Base-by-base conservation (phyloP, 768 basidiomycete species). In the Tulasnella sp. region DNA sequence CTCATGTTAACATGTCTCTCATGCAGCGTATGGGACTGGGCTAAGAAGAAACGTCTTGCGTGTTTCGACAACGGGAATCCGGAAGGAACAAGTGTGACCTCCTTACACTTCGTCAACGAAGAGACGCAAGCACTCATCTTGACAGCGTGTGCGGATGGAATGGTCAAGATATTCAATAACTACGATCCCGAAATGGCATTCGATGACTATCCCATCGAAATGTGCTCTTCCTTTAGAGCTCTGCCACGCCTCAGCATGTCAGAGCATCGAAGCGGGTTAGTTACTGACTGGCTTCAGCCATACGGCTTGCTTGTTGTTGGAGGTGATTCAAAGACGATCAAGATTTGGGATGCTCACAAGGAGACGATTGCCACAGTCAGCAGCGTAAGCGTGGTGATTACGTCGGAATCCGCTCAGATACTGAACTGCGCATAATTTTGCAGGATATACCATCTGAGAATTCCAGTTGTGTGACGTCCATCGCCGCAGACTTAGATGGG, bases 291-390 rank as follows among this genome's bases (percentile, higher is more conserved):
- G 98, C 95, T 94, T 84, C 97, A 98, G 86, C 89, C 90, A 2
- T 89, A 92, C 37, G 98, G 97, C 0, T 92, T 91, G 40, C 86
- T 99, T 46, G 88, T 98, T n/a, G 92, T 96, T 40, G 95, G 95
- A 14, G 98, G 97, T 1, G 97, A 99, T 86, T 93, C 95, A 50
- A 91, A 92, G 80, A 91, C 93, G 54, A 93, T 99, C 81, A 90
- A 96, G 80, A 89, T 96, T 5, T 99, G 98, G 98, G 97, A 99
- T 85, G 97, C 96, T 12, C 93, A 95, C 82, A 93, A 94, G 2
- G 98, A 99, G 85, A 79, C 69, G 34, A 50, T 40, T 74, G 73
- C 58, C n/a, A 60, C 58, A 24, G 28, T 60, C 31, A 91, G 89
- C 37, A 90, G 92, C 80, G 87, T 92, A 69, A 85, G 93, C 87